These are phyloP conservation scores for Cryphonectria carpinicola DNA, from an alignment of 2,329 filamentous ascomycete genomes.

Conservation along the genomic window DNA sequence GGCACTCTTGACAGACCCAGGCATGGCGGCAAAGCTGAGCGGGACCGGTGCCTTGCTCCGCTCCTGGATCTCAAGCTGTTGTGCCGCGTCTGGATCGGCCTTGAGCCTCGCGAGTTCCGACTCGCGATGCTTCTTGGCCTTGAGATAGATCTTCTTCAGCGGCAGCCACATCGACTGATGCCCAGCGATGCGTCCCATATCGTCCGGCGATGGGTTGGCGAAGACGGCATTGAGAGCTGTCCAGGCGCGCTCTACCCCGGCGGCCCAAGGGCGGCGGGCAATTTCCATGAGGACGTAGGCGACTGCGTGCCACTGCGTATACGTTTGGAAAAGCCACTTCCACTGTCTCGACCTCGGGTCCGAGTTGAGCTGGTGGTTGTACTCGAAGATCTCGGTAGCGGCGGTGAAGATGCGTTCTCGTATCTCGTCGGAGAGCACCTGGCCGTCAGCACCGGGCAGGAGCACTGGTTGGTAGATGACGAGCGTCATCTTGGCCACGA, in stretches of 20 bases:
- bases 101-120: slow-evolving; percentile 54
- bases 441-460: slow-evolving; percentile 43
- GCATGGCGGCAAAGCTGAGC: slow-evolving; percentile 52
- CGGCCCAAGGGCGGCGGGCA: slow-evolving; percentile 47
- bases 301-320: slow-evolving; percentile 63
- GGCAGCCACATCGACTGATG: slow-evolving; percentile 57
- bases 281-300: slow-evolving; percentile 59
- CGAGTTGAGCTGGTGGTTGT: slow-evolving; percentile 56
- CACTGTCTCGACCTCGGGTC: slow-evolving; percentile 54
- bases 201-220: slow-evolving; percentile 40
- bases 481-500: slow-evolving; percentile 59
- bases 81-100: slow-evolving; percentile 52
- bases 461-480: slow-evolving; percentile 57
- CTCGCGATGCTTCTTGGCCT: slow-evolving; percentile 55
- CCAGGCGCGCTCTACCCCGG: slow-evolving; percentile 37
- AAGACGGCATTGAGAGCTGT: slow-evolving; percentile 37
- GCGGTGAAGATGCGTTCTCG: slow-evolving; percentile 48
- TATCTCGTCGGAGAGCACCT: slow-evolving; percentile 39
- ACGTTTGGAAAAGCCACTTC: slow-evolving; percentile 64
- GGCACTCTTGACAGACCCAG: slow-evolving; percentile 49
- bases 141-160: slow-evolving; percentile 57
- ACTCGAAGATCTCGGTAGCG: slow-evolving; percentile 60
- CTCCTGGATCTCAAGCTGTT: slow-evolving; percentile 54
- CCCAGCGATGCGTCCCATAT: slow-evolving; percentile 49
- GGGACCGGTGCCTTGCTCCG: slow-evolving; percentile 45